These are phyloP conservation scores for Neonectria sp. DNA, from an alignment of 2,329 filamentous ascomycete species.

Conservation along the genomic window DNA sequence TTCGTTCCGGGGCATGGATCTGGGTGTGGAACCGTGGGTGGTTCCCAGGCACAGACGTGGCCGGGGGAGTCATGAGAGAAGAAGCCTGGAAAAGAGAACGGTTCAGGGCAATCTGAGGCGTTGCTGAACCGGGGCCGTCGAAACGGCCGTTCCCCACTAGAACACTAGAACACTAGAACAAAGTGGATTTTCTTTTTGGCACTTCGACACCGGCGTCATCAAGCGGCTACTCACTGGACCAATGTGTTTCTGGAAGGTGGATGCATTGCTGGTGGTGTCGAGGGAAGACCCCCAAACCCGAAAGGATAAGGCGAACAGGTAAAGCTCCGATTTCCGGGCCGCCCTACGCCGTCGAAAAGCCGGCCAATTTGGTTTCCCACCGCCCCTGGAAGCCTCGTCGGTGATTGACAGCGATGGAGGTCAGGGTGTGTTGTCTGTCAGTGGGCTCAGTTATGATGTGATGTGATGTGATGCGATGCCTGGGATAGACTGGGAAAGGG, in stretches of 20 bases:
- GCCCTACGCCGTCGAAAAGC: conserved; percentile 14
- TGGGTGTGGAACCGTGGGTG: background rate
- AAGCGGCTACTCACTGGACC: conserved; percentile 2
- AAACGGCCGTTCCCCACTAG: background rate
- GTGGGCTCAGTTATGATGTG: conserved; percentile 24
- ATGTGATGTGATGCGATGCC: conserved; percentile 11
- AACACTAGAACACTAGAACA: conserved; percentile 34
- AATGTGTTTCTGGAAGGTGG: conserved; percentile 10
- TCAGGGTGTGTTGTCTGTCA: conserved; percentile 17
- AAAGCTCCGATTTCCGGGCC: conserved; percentile 28
- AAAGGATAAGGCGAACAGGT: background rate
- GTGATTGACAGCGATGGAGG: conserved; percentile 4
- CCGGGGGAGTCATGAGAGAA: background rate
- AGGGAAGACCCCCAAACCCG: background rate
- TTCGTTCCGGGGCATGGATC: conserved; percentile 18
- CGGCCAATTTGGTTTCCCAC: conserved; percentile 1
- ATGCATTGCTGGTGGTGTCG: background rate
- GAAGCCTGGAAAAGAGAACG: background rate
- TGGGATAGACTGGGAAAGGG: conserved; percentile 9
- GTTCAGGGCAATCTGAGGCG: background rate
- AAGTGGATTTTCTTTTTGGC: conserved; percentile 32
- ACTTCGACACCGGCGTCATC: conserved; percentile 3
- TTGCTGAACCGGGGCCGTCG: background rate
- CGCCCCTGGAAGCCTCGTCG: background rate
- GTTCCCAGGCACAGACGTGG: background rate